These are phyloP conservation scores for Populus hybrid DNA, from an alignment of 441 rosid genomes.

Conservation along the genomic window DNA sequence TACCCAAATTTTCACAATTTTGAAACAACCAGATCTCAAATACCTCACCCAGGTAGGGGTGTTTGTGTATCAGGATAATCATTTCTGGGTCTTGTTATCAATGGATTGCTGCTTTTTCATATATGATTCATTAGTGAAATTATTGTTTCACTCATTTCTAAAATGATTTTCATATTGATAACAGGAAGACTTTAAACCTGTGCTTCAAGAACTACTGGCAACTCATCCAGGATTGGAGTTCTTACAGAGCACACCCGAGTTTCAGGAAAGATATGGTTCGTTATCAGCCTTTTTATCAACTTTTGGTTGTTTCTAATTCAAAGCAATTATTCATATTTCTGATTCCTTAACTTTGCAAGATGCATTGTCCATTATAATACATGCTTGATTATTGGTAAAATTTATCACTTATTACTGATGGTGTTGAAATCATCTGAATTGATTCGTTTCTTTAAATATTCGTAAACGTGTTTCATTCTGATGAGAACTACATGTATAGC, in stretches of 20 bases:
- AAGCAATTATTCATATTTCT: background rate
- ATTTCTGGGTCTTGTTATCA: background rate
- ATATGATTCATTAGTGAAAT: background rate
- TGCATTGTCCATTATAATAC: background rate
- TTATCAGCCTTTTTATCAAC: constrained; percentile 15
- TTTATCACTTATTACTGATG: background rate
- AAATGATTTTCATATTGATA: constrained; percentile 22
- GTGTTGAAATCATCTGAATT: background rate
- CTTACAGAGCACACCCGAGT: constrained; percentile 92
- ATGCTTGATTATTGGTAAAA: background rate
- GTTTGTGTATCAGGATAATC: background rate
- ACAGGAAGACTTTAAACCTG: constrained; percentile 93
- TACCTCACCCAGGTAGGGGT: constrained; percentile 68
- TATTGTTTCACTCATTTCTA: constrained; percentile 4
- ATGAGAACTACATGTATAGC: background rate
- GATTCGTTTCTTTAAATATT: background rate
- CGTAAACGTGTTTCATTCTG: background rate
- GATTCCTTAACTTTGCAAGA: background rate
- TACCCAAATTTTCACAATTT: constrained; percentile 70
- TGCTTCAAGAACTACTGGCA: constrained; percentile 82
- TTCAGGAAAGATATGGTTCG: constrained; percentile 99
- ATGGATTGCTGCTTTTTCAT: background rate
- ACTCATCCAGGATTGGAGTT: constrained; percentile 98
- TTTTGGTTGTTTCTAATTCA: constrained; percentile 11
- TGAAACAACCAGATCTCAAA: constrained; percentile 73